These are phyloP conservation scores for Didymella keratinophila DNA, from an alignment of 2,329 filamentous ascomycete genomes.

Conservation along the genomic window DNA sequence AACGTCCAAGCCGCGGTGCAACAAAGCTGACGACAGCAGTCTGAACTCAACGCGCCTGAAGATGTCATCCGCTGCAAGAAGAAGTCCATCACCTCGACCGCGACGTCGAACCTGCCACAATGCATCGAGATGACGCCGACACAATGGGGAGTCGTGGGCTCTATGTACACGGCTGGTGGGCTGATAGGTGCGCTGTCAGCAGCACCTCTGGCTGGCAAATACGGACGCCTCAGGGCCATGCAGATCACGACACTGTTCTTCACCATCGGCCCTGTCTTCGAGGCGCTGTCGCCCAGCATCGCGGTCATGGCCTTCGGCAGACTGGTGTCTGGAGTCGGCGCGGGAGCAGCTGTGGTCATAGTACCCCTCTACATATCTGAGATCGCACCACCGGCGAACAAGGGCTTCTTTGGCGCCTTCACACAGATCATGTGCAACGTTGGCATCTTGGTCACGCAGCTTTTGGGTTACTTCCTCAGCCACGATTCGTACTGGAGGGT, in stretches of 20 bases:
- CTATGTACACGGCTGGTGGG: slow-evolving; percentile 90
- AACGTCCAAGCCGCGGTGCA: neutral
- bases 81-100: slow-evolving; percentile 57
- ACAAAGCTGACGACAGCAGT: slow-evolving; percentile 59
- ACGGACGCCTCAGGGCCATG: slow-evolving; percentile 80
- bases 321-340: slow-evolving; percentile 81
- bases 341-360: slow-evolving; percentile 88
- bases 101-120: slow-evolving; percentile 63
- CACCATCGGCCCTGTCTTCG: slow-evolving; percentile 75
- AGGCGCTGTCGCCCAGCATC: slow-evolving; percentile 75
- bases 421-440: slow-evolving; percentile 95
- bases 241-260: slow-evolving; percentile 80
- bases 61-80: slow-evolving; percentile 88
- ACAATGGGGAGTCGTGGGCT: slow-evolving; percentile 85
- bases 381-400: slow-evolving; percentile 73
- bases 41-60: slow-evolving; percentile 94
- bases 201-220: slow-evolving; percentile 78
- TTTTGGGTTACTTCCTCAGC: slow-evolving; percentile 87
- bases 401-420: slow-evolving; percentile 80
- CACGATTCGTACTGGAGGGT: slow-evolving; percentile 80
- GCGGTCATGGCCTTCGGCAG: slow-evolving; percentile 75
- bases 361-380: slow-evolving; percentile 96
- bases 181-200: slow-evolving; percentile 81
- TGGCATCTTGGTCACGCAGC: slow-evolving; percentile 84
- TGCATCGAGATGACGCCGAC: slow-evolving; percentile 89